Evolutionary conservation across 495 filamentous ascomycete genomes (phyloP), one percentile per base, ranked within the genome.

Genomic region (Annulohypoxylon moriforme): DNA sequence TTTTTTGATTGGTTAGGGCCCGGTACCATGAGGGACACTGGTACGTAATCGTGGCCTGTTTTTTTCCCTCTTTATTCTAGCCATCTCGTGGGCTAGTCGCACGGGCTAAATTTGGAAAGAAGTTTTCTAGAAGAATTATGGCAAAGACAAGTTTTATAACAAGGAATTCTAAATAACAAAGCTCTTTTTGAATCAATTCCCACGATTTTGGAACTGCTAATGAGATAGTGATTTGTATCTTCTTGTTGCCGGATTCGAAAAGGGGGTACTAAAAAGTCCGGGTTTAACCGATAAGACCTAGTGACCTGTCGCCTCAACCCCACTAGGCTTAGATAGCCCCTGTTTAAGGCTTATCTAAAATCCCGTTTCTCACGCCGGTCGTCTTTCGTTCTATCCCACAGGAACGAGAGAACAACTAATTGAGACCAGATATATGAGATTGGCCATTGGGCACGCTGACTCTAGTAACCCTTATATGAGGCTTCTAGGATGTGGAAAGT

Each of bases 11-110:
- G 70, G 70, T 57, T 61, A 58, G 13, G 22, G 11, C 18, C 18
- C n/a, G 40, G 64, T 40, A 42, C 50, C 29, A 58, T 47, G 47
- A 65, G 31, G 60, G 44, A 52, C 44, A 40, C 31, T 14, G 64
- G 60, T 73, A 68, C 64, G 64, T 68, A 65, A 72, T 64, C 10
- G 38, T 61, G 46, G 64, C 27, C 52, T 47, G 53, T 62, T 53
- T 11, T 34, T 60, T 60, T 20, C 50, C 38, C 25, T 40, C 29
- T 65, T 61, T 65, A 29, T 34, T 60, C 44, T 40, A 60, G 11
- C 20, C 38, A 60, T 64, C n/a, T 34, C 42, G 1, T 25, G 36
- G 18, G 11, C 14, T 47, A 27, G 24, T 13, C 25, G 7, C n/a
- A 42, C 50, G 49, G 20, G 20, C 44, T 44, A 24, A 16, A 13